Base-by-base conservation (phyloP, 306 rosid genomes). In the Quercus parvula region DNA sequence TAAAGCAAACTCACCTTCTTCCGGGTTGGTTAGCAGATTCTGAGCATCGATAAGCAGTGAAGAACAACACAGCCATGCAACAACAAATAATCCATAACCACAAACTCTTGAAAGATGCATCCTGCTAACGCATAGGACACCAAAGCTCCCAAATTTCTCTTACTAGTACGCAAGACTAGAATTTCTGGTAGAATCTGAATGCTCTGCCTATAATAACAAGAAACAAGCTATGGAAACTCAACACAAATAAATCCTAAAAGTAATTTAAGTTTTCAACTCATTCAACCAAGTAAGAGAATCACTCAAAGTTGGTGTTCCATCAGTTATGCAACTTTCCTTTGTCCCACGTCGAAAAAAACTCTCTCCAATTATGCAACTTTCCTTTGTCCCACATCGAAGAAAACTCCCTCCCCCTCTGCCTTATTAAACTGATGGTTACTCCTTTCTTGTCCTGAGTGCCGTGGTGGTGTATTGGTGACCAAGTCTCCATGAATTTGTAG, bases 1-100 rank as follows among this genome's bases (percentile, higher is more conserved):
- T 49, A 10, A 62, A 62, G 52, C n/a, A 74, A 62, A 82, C 70
- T 79, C 69, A 85, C 91, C 91, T 87, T 87, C 91, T 11, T 35
- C 77, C 1, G 89, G 89, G 10, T 85, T 3, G n/a, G 87, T 87
- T 55, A 68, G 31, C 13, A 14, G 17, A 18, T 10, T 19, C 68
- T 74, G 64, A 20, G 85, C 89, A 70, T 55, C 81, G 5, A 33
- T 74, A 17, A 56, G 63, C 19, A 27, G 77, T 13, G 79, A 73
- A 64, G 73, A 82, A 75, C 82, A 87, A 22, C 70, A 80, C 71
- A 85, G 75, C 64, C 62, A 77, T 64, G 74, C 18, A 46, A 62
- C 70, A 52, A 83, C 58, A 71, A 78, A 44, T 69, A 67, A 71
- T 27, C 25, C 75, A 72, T 10, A 82, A 14, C 61, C 61, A 84